Base-by-base conservation (phyloP, 202 grass and related monocot genomes). In the Carex arenaria region DNA sequence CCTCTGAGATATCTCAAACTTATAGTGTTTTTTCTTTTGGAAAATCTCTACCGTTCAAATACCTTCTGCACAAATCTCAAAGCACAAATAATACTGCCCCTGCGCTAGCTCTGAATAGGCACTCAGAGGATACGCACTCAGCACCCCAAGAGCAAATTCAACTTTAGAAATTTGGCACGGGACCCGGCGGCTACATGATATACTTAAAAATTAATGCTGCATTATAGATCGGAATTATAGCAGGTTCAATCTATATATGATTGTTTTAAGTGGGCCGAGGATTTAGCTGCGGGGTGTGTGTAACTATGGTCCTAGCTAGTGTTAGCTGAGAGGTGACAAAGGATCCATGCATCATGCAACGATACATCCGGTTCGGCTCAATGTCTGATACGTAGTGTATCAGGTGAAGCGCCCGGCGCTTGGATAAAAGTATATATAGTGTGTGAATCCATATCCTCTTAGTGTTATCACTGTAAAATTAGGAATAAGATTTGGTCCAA, bases 201-300 rank as follows among this genome's bases (percentile, higher is more conserved):
- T 90, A 51, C 87, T 90, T 3, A 60, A 84, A 85, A 90, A 5
- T n/a, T n/a, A 26, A 26, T 94, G 87, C 85, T 72, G 87, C 45
- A 67, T 83, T 86, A 42, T 66, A 74, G 53, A 63, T 47, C 5
- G 14, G 49, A 31, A 49, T 17, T 59, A n/a, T 22, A 87, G 78
- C 36, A 38, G 36, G 36, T 30, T 88, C 86, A 0, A 6, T 22
- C 4, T 74, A 85, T 26, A 26, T 26, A 26, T 82, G 87, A 92
- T 5, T 92, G 86, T 87, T 92, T 94, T 76, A 87, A 88, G 78
- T 87, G 92, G 51, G 87, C 84, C 68, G 87, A 94, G 52, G 90
- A 87, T 57, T 88, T 92, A 1, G 85, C 89, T 0, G 90, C 68
- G 0, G 57, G 30, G 17, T 83, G 87, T 4, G 69, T 79, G 0